Conservation (phyloP, 2,329 filamentous ascomycete genomes). For the Colletotrichum neosansevieriae region DNA sequence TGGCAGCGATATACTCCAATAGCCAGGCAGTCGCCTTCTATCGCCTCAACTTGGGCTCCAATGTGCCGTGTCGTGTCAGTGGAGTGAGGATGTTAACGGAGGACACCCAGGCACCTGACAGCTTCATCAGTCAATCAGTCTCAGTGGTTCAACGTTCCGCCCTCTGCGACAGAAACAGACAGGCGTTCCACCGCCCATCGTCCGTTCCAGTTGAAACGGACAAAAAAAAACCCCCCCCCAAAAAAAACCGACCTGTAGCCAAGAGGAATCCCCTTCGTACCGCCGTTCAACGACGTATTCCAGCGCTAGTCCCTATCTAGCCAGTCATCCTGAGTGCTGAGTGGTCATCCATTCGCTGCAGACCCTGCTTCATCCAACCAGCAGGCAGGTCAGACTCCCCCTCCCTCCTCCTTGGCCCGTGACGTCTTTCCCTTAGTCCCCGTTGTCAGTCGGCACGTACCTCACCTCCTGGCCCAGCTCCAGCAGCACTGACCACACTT, state of each 20-base stretch:
- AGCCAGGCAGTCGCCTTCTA: background rate
- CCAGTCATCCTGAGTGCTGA: constrained; percentile 1
- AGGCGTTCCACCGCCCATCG: constrained; percentile 14
- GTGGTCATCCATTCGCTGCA: constrained; percentile 21
- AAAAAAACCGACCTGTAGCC: too few relatives aligned
- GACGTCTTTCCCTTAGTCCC: constrained; percentile 1
- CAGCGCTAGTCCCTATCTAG: constrained; percentile 15
- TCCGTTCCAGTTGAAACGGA: constrained; percentile 25
- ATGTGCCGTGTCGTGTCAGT: background rate
- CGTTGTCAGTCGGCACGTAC: constrained; percentile 1
- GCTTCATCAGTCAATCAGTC: too few relatives aligned
- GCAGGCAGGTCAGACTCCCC: constrained; percentile 1
- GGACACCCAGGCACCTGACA: background rate
- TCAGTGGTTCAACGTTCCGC: too few relatives aligned
- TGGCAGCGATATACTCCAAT: background rate
- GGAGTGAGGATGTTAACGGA: constrained; percentile 13
- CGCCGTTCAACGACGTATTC: constrained; percentile 6
- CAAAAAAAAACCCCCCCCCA: too few relatives aligned
- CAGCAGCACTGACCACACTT: constrained; percentile 14
- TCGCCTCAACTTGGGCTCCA: constrained; percentile 12
- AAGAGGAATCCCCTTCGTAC: background rate
- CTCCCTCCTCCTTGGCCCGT: background rate
- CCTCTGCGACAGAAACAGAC: background rate
- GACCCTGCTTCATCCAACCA: constrained; percentile 30
- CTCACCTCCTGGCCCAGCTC: background rate